Evolutionary conservation across 2,329 filamentous ascomycete genomes (phyloP).

Genomic region (Colletotrichum sp.): DNA sequence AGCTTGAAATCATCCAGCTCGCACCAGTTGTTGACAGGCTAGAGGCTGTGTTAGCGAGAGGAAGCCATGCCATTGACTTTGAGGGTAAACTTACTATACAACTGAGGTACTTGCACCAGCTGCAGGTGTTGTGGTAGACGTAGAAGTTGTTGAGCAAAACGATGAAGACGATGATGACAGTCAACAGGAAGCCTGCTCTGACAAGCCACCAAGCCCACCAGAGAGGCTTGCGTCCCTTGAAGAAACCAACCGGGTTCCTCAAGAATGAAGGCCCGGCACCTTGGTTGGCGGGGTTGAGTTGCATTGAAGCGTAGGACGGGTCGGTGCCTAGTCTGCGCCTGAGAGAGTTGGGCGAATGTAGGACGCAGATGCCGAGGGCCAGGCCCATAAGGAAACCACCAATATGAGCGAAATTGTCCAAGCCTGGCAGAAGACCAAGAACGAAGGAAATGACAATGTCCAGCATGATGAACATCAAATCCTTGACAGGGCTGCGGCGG

Average conservation of each 20-base stretch:
- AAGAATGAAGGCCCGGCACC: constrained; percentile 58
- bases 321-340: constrained; percentile 74
- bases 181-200: constrained; percentile 76
- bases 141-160: constrained; percentile 93
- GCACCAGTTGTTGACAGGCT: constrained; percentile 74
- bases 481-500: constrained; percentile 76
- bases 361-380: constrained; percentile 81
- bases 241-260: constrained; percentile 76
- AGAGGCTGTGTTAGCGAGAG: constrained; percentile 25
- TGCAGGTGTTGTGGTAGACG: constrained; percentile 74
- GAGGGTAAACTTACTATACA: constrained; percentile 76
- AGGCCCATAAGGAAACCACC: constrained; percentile 95
- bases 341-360: constrained; percentile 86
- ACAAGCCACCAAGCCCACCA: constrained; percentile 99
- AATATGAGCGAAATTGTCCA: constrained; percentile 98
- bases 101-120: constrained; percentile 94
- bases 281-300: constrained; percentile 47
- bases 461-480: constrained; percentile 85
- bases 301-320: constrained; percentile 74
- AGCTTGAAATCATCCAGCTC: constrained; percentile 46
- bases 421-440: constrained; percentile 85
- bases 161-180: constrained; percentile 85
- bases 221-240: constrained; percentile 87
- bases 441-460: constrained; percentile 92
- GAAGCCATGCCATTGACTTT: background rate